Evolutionary conservation across 768 basidiomycete genomes (phyloP), one percentile per base, ranked within the genome.

Genomic region (Termitomyces heimii): DNA sequence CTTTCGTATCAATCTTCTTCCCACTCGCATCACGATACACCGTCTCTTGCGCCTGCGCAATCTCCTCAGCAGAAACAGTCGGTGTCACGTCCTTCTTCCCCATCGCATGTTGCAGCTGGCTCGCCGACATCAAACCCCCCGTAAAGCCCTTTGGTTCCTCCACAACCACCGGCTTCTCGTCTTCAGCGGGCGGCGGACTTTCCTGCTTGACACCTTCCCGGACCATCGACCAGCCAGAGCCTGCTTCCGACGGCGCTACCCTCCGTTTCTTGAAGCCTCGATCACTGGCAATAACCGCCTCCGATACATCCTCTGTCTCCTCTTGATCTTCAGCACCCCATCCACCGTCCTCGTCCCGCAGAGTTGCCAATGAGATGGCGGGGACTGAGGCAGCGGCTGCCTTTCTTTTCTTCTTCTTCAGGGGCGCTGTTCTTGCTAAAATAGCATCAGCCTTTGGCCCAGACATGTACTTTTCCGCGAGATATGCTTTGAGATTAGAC

Each of bases 371-470:
- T 8, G 67, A 63, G 29, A 64, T 57, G 10, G 66, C 39, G 29
- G 70, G 55, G 20, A 66, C 53, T 18, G 62, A 57, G 22, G 62
- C 62, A 6, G 67, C 68, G 9, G 67, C 68, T 13, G 70, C 78
- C 70, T 88, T 89, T 53, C 85, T 80, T 72, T 89, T 92, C 78
- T 91, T 92, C 75, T 88, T 90, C 71, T 87, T 88, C 68, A 79
- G 80, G 0, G 75, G 73, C 2, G 73, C 76, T 0, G 81, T 70
- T 45, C 83, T 83, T 4, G 94, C 77, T 8, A 98, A 78, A 60
- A 98, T 98, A 6, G 93, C 94, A 63, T 98, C 96, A 2, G 95
- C 94, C 66, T 98, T 98, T 0, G 92, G 85, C 1, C 96, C 96
- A 5, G 94, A 86, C 94, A 98, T 96, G 75, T 98, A 98, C 60